Evolutionary conservation across 345 rosid species (phyloP).

Genomic region (Lepidium africanum): DNA sequence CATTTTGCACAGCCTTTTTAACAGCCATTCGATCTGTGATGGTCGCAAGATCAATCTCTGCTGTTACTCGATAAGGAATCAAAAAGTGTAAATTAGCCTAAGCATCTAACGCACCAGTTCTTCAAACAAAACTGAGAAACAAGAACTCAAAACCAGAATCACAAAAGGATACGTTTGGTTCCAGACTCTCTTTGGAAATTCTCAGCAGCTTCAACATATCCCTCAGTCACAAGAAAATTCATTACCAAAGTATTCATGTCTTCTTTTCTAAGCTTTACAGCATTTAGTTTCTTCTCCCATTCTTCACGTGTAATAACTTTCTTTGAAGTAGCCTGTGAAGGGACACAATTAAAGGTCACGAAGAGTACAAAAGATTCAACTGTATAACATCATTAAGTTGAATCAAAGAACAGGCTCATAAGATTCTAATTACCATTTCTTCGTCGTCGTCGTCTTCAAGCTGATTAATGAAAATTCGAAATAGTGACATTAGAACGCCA

Average conservation of each 20-base stretch:
- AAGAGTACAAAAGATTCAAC: neutral
- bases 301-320: constrained; percentile 73
- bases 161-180: constrained; percentile 75
- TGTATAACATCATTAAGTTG: neutral
- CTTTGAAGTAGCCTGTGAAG: constrained; percentile 51
- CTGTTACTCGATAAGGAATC: constrained; percentile 53
- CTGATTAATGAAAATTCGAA: constrained; percentile 49
- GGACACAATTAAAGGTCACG: neutral
- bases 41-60: constrained; percentile 92
- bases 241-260: constrained; percentile 95
- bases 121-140: neutral
- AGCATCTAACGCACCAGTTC: neutral
- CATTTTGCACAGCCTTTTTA: constrained; percentile 92
- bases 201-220: constrained; percentile 92
- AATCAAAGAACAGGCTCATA: neutral
- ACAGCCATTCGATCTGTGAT: constrained; percentile 95
- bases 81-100: neutral
- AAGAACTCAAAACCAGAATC: neutral
- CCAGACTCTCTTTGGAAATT: constrained; percentile 89
- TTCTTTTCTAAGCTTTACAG: constrained; percentile 80
- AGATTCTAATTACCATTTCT: constrained; percentile 39
- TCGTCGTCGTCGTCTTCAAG: constrained; percentile 51
- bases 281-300: constrained; percentile 92
- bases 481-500: constrained; percentile 51
- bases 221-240: constrained; percentile 98